phyloP scores from a whole-genome alignment of 805 yeast species.

The Candida oleophila region DNA sequence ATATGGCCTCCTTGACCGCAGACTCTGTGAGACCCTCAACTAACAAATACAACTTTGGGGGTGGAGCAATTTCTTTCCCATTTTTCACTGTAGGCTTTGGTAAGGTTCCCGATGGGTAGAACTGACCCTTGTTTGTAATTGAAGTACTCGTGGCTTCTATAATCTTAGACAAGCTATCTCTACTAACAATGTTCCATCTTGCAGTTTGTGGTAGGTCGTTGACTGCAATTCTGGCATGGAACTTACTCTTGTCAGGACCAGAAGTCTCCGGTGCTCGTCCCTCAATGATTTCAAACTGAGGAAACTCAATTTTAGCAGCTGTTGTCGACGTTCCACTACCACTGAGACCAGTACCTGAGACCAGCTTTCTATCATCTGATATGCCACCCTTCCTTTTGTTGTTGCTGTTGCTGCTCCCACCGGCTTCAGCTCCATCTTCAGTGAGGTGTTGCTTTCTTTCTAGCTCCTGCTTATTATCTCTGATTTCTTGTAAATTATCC shows the following conservation, averaged over 20 bases:
- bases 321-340: not conserved
- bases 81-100: constrained; percentile 56
- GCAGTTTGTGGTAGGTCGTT: constrained; percentile 84
- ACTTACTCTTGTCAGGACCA: constrained; percentile 55
- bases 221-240: constrained; percentile 68
- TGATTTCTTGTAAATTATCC: constrained; percentile 65
- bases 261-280: constrained; percentile 53
- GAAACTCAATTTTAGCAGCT: constrained; percentile 22
- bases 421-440: constrained; percentile 19
- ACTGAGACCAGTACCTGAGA: not conserved
- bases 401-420: not conserved
- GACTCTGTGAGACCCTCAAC: constrained; percentile 71
- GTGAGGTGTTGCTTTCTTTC: constrained; percentile 53
- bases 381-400: not conserved
- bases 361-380: not conserved
- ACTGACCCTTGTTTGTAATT: constrained; percentile 80
- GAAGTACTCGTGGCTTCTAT: constrained; percentile 73
- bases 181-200: constrained; percentile 74
- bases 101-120: constrained; percentile 41
- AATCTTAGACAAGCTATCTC: constrained; percentile 60
- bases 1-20: constrained; percentile 59
- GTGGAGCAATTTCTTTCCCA: constrained; percentile 48
- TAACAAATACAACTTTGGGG: constrained; percentile 72
- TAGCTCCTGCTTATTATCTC: constrained; percentile 49
- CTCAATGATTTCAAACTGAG: constrained; percentile 48